Evolutionary conservation across 139 green algal species (phyloP).

Genomic region (Yamagishiella unicocca): DNA sequence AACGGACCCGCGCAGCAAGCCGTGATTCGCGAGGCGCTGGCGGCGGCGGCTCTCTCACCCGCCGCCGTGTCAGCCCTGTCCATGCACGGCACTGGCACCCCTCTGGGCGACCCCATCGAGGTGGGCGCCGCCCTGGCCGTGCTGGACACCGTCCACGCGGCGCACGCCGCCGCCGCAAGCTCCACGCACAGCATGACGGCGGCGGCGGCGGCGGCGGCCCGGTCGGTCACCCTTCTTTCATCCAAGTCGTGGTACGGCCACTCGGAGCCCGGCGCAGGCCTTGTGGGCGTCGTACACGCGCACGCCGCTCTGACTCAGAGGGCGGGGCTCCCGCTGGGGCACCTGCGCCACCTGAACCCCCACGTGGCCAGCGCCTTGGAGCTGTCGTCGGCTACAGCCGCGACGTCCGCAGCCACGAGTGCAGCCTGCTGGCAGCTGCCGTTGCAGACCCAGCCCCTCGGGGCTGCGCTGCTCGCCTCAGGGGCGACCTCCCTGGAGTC

Average conservation of each 20-base stretch:
- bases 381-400: background rate
- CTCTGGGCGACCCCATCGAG: slow-evolving; percentile 91
- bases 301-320: slow-evolving; percentile 20
- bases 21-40: slow-evolving; percentile 75
- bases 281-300: slow-evolving; percentile 72
- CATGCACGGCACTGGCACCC: slow-evolving; percentile 86
- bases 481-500: background rate
- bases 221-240: slow-evolving; percentile 66
- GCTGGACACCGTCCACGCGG: background rate
- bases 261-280: slow-evolving; percentile 78
- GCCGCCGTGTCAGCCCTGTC: slow-evolving; percentile 64
- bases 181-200: background rate
- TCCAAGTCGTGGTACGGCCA: slow-evolving; percentile 83
- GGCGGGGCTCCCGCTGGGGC: slow-evolving; percentile 57
- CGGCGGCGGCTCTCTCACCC: slow-evolving; percentile 22
- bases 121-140: slow-evolving; percentile 63
- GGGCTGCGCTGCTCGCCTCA: background rate
- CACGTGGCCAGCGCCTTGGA: slow-evolving; percentile 56
- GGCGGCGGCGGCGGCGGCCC: background rate
- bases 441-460: background rate
- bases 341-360: slow-evolving; percentile 75
- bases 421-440: slow-evolving; percentile 12
- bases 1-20: slow-evolving; percentile 90
- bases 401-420: background rate
- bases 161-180: background rate